Evolutionary conservation across 73 alveolate species (phyloP).

Genomic region (Paramecium octaurelia): DNA sequence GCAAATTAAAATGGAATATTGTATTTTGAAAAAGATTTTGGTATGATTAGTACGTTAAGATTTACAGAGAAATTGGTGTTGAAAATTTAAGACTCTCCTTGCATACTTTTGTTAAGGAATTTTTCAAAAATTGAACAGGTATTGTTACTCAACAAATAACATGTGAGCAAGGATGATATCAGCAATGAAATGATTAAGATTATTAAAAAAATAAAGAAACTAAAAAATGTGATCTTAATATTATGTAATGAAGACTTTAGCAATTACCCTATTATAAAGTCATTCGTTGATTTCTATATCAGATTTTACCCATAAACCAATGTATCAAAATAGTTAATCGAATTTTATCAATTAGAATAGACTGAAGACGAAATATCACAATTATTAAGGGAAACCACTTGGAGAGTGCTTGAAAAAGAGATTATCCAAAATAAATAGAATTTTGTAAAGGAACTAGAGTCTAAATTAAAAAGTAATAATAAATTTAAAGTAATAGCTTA

Average conservation of each 20-base stretch:
- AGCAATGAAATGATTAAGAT: not conserved
- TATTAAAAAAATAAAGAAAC: not conserved
- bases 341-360: not conserved
- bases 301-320: not conserved
- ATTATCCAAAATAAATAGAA: not conserved
- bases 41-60: not conserved
- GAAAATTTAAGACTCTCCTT: not conserved
- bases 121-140: not conserved
- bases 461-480: not conserved
- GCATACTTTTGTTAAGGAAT: not conserved
- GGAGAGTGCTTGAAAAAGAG: constrained; percentile 23
- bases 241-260: not conserved
- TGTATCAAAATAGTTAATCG: not conserved
- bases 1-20: not conserved
- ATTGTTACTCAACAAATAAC: not conserved
- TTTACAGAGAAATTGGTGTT: not conserved
- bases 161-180: not conserved
- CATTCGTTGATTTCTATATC: not conserved
- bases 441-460: not conserved
- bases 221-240: not conserved
- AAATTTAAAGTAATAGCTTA: not conserved
- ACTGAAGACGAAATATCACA: not conserved
- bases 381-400: not conserved
- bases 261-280: not conserved
- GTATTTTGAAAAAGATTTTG: constrained; percentile 27